Percentiles rank a stretch among this genome's conserved stretches.
These are phyloP conservation scores for Leccinum fallax DNA, from an alignment of 1,284 basidiomycete species.

Conservation along the genomic window DNA sequence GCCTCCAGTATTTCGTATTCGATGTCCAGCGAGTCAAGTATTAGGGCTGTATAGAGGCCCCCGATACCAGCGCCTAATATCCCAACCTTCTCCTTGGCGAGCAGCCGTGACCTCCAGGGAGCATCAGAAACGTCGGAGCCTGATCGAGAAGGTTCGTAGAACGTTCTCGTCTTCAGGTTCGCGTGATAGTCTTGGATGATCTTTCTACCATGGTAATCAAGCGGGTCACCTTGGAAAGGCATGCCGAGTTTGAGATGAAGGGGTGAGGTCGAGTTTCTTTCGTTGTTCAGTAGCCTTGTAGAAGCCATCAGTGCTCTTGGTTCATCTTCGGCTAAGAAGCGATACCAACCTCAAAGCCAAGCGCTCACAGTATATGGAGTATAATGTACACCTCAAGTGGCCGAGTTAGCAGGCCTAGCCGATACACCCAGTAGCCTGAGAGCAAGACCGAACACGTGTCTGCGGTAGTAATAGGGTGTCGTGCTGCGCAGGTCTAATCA, in stretches of 20 bases:
- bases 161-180: not conserved
- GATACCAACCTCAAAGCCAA: not conserved
- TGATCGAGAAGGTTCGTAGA: not conserved
- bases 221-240: conserved; percentile 6
- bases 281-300: not conserved
- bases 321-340: not conserved
- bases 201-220: conserved; percentile 11
- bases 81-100: conserved; percentile 11
- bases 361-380: not conserved
- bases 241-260: not conserved
- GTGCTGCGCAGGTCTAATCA: too few relatives aligned
- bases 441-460: too few relatives aligned
- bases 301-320: too few relatives aligned
- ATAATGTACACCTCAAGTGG: not conserved
- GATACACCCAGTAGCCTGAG: too few relatives aligned
- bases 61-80: conserved; percentile 34
- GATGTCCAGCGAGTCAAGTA: conserved; percentile 37
- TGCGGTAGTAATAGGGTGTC: too few relatives aligned
- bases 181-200: conserved; percentile 16
- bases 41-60: conserved; percentile 40
- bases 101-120: not conserved
- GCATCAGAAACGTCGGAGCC: not conserved
- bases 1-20: conserved; percentile 39
- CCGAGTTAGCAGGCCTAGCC: too few relatives aligned
- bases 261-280: not conserved